Evolutionary conservation across 2,329 filamentous ascomycete genomes (phyloP).

Genomic region (Colletotrichum sp.): DNA sequence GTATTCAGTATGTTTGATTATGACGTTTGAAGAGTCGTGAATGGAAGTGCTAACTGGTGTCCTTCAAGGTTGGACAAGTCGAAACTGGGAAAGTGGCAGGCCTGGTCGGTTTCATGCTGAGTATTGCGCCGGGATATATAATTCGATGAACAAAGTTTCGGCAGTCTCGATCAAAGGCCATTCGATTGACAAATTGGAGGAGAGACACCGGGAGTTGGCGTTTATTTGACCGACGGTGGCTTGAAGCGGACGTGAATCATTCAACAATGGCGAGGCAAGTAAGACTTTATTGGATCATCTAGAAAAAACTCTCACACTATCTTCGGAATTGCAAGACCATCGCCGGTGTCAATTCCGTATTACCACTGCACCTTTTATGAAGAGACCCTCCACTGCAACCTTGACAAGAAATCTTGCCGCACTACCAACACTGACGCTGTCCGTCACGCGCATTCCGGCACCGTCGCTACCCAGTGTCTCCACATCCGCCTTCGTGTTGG

Average conservation of each 20-base stretch:
- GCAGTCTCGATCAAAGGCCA: background rate
- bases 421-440: slow-evolving; percentile 31
- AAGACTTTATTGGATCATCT: background rate
- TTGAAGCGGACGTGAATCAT: background rate
- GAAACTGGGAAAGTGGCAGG: background rate
- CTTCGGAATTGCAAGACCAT: rapidly evolving
- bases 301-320: rapidly evolving
- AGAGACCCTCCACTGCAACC: slow-evolving; percentile 30
- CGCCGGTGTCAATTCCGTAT: background rate
- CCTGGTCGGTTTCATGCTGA: background rate
- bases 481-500: slow-evolving; percentile 22
- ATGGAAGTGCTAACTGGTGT: background rate
- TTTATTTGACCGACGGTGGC: background rate
- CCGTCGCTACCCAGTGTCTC: slow-evolving; percentile 33
- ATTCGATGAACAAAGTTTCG: background rate
- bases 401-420: slow-evolving; percentile 39
- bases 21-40: rapidly evolving
- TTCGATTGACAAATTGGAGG: background rate
- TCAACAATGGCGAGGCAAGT: background rate
- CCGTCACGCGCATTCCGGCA: slow-evolving; percentile 33
- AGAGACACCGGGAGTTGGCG: rapidly evolving
- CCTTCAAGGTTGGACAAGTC: background rate
- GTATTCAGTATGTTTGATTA: background rate
- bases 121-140: background rate
- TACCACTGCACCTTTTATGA: background rate